These are phyloP conservation scores for Ascoidea rubescens DNA, from an alignment of 805 yeast genomes.

Conservation along the genomic window DNA sequence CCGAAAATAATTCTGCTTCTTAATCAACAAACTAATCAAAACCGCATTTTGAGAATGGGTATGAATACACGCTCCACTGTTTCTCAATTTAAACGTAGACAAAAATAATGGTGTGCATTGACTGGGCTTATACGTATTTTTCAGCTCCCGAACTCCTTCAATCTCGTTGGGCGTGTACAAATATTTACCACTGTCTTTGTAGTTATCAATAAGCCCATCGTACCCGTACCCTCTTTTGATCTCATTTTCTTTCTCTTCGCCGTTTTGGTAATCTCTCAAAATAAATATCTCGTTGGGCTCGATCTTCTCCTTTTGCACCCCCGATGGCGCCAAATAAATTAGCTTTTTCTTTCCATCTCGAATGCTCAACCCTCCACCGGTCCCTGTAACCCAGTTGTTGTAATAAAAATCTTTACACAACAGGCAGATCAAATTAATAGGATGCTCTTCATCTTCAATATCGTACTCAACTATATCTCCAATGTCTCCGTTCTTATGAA, in stretches of 20 bases:
- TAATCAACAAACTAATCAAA: conserved; percentile 57
- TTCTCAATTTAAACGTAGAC: conserved; percentile 51
- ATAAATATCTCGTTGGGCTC: conserved; percentile 73
- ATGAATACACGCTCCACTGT: conserved; percentile 88
- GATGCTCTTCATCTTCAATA: conserved; percentile 41
- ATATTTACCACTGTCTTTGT: too few species aligned
- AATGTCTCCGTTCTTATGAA: too few species aligned
- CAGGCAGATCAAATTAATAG: conserved; percentile 76
- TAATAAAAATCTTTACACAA: conserved; percentile 64
- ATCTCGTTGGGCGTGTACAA: neutral
- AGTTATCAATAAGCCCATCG: neutral
- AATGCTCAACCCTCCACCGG: conserved; percentile 91
- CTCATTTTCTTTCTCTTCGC: neutral
- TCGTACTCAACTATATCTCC: too few species aligned
- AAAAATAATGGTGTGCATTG: conserved; percentile 87
- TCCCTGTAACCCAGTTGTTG: conserved; percentile 88
- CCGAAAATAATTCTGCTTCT: conserved; percentile 40
- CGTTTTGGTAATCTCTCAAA: conserved; percentile 29
- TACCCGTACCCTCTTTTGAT: too few species aligned
- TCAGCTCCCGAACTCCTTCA: too few species aligned
- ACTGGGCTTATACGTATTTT: conserved; percentile 47
- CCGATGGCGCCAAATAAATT: conserved; percentile 84
- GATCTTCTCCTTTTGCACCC: conserved; percentile 87
- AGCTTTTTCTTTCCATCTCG: conserved; percentile 22
- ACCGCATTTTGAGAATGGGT: conserved; percentile 90